Evolutionary conservation across 2,329 filamentous ascomycete species (phyloP).

Genomic region (Nothomitra cinnamomea): DNA sequence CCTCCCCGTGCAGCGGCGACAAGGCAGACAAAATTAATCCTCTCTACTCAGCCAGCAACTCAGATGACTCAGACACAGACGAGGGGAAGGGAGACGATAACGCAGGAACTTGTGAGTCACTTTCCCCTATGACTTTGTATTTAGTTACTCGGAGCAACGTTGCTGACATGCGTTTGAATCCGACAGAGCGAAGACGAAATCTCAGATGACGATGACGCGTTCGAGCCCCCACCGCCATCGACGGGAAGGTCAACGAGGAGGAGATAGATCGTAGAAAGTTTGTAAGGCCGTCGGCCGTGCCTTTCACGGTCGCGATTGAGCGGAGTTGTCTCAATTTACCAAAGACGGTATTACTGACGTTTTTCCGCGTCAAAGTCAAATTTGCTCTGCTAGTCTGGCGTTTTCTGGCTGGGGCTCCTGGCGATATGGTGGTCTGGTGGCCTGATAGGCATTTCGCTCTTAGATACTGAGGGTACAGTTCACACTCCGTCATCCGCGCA

Average conservation of each 20-base stretch:
- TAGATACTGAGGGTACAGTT: no score
- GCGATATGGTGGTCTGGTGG: no score
- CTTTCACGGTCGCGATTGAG: no score
- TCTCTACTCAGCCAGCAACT: slow-evolving; percentile 27
- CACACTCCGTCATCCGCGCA: no score
- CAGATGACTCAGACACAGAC: slow-evolving; percentile 19
- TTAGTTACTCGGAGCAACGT: background rate
- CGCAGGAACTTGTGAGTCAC: background rate
- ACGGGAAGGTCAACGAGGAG: background rate
- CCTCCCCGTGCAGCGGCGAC: slow-evolving; percentile 11
- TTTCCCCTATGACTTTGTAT: background rate
- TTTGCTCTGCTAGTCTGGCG: no score
- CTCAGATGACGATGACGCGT: slow-evolving; percentile 40
- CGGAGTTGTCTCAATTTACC: no score
- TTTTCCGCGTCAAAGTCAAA: no score
- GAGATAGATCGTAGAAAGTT: no score
- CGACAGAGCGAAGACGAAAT: slow-evolving; percentile 46
- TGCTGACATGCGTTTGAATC: background rate
- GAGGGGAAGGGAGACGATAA: slow-evolving; percentile 32
- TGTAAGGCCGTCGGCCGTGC: no score
- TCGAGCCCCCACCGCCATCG: slow-evolving; percentile 27
- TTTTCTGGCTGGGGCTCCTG: no score
- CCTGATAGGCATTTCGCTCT: no score
- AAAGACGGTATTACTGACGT: no score
- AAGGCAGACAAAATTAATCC: slow-evolving; percentile 33